phyloP scores from a whole-genome alignment of 306 rosid species.

The Castanea sativa region DNA sequence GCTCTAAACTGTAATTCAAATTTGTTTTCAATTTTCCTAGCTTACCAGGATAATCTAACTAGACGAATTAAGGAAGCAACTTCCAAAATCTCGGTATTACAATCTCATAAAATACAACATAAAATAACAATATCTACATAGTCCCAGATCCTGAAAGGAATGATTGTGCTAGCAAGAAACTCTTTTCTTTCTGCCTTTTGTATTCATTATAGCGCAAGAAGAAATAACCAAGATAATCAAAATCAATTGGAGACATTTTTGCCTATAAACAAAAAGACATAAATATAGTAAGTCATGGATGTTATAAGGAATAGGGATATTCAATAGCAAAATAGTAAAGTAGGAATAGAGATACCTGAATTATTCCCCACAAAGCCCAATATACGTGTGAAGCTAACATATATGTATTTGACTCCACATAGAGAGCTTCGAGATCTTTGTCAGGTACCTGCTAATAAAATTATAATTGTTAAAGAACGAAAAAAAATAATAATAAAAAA shows the following conservation, averaged over 20 bases:
- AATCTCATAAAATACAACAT: slow-evolving; percentile 2
- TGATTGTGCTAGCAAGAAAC: slow-evolving; percentile 44
- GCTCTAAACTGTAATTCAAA: slow-evolving; percentile 9
- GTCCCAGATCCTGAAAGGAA: slow-evolving; percentile 39
- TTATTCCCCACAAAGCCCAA: slow-evolving; percentile 97
- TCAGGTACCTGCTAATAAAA: slow-evolving; percentile 49
- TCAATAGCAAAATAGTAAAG: slow-evolving; percentile 12
- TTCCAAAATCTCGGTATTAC: slow-evolving; percentile 13
- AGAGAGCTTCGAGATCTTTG: slow-evolving; percentile 63
- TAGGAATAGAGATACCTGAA: slow-evolving; percentile 66
- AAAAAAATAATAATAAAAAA: background rate
- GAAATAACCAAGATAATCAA: slow-evolving; percentile 78
- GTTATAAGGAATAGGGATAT: background rate
- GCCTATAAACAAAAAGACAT: slow-evolving; percentile 47
- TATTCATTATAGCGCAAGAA: slow-evolving; percentile 76
- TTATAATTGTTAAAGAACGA: background rate
- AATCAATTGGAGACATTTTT: slow-evolving; percentile 69
- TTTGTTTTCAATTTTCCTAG: slow-evolving; percentile 8
- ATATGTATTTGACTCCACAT: slow-evolving; percentile 72
- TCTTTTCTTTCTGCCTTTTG: slow-evolving; percentile 56
- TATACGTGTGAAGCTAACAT: slow-evolving; percentile 68
- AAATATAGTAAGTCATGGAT: slow-evolving; percentile 1
- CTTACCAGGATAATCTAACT: slow-evolving; percentile 22
- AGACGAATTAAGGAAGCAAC: slow-evolving; percentile 9
- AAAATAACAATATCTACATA: slow-evolving; percentile 15